These are phyloP conservation scores for Fimicolochytrium jonesii DNA, from an alignment of 192 early-diverging fungal species.

Conservation along the genomic window DNA sequence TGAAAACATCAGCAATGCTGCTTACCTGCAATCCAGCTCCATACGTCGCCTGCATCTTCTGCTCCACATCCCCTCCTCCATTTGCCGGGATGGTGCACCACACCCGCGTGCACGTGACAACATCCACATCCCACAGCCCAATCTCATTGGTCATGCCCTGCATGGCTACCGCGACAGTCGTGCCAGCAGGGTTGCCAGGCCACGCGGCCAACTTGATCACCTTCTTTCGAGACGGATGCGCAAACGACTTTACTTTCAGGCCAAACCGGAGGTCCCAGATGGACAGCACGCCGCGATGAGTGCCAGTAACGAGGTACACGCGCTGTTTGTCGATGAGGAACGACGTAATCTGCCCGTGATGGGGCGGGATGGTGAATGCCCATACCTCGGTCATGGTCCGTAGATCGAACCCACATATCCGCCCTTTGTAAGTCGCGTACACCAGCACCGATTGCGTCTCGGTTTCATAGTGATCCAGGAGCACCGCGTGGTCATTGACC, in stretches of 20 bases:
- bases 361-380: constrained; percentile 42
- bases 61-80: constrained; percentile 12
- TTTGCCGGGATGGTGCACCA: constrained; percentile 51
- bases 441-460: constrained; percentile 59
- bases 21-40: constrained; percentile 41
- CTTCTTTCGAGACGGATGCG: constrained; percentile 64
- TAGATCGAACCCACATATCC: constrained; percentile 67
- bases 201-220: too few relatives aligned
- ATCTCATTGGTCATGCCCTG: constrained; percentile 65
- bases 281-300: constrained; percentile 68
- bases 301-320: constrained; percentile 69
- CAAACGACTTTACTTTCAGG: constrained; percentile 66
- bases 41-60: constrained; percentile 40
- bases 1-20: too few relatives aligned
- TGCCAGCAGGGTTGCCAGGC: too few relatives aligned
- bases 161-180: constrained; percentile 59
- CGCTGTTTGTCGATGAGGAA: constrained; percentile 59
- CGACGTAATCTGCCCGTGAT: constrained; percentile 61
- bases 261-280: constrained; percentile 78
- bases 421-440: constrained; percentile 68
- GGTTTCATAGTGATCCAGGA: constrained; percentile 65
- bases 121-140: constrained; percentile 77
- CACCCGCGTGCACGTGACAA: constrained; percentile 63
- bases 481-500: constrained; percentile 53
- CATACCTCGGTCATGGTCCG: constrained; percentile 66